Base-by-base conservation (phyloP, 1,284 basidiomycete genomes). In the Cryptococcus hybrid region DNA sequence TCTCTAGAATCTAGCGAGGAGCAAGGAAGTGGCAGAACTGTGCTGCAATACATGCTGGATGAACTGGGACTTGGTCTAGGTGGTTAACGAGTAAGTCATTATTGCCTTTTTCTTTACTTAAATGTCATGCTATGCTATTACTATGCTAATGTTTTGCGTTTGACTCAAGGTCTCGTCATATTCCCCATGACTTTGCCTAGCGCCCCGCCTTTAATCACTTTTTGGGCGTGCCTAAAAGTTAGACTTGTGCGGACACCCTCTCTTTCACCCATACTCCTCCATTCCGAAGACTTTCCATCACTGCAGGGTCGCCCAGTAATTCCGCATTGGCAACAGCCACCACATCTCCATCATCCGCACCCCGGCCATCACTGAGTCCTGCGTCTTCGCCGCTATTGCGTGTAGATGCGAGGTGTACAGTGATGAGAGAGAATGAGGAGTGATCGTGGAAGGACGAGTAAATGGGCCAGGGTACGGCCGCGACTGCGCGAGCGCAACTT, bases 221-320 rank as follows among this genome's bases (percentile, higher is more conserved):
- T 86, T 60, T 82, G 82, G 5, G 93, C 89, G 68, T 90, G 89
- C 50, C 93, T 83, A 75, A 90, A 96, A 1, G 92, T 96, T 68
- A 96, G 76, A 75, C 91, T 95, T 55, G 89, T 84, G 67, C 93
- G 79, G 36, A 82, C 83, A 6, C 78, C 78, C 93, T 63, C 18
- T 63, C 60, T 4, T 42, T 80, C 59, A 74, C 73, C 68, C 91
- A 78, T 13, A 73, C 71, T 13, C 82, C 82, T 12, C 84, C 84
- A 34, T 79, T 69, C 43, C 63, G 57, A 45, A 86, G 67, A 9
- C 76, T 78, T 34, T 76, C 72, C 47, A 76, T 72, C 38, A 76
- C 78, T 47, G 67, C 69, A 45, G 79, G 70, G 48, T 75, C 82
- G 48, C 72, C 79, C 54, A 87, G 74, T 66, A 80, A 73, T 56